Percentiles rank a stretch among this genome's conserved stretches.
These are phyloP conservation scores for Euphorbia peplus DNA, from an alignment of 345 rosid species.

Conservation along the genomic window DNA sequence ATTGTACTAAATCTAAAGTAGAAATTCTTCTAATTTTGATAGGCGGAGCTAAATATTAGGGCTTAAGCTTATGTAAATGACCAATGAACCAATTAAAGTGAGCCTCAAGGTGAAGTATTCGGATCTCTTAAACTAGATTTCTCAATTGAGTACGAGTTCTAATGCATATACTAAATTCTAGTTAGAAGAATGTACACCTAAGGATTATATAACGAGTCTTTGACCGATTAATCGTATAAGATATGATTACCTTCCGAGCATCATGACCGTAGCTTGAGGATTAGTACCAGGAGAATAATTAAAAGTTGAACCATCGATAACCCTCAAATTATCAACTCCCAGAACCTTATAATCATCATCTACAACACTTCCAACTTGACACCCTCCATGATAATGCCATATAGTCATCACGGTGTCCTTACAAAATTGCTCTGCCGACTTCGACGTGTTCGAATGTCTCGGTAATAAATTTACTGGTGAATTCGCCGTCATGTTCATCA, in stretches of 20 bases:
- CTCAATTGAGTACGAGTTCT: too few relatives aligned
- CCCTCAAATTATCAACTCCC: constrained; percentile 26
- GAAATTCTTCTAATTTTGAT: too few relatives aligned
- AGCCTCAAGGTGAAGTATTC: too few relatives aligned
- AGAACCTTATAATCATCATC: constrained; percentile 23
- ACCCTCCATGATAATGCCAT: constrained; percentile 39
- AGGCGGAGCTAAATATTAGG: too few relatives aligned
- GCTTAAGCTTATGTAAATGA: too few relatives aligned
- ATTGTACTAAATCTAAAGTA: too few relatives aligned
- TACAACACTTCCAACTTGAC: constrained; percentile 28
- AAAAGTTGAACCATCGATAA: constrained; percentile 32
- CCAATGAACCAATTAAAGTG: too few relatives aligned
- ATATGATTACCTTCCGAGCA: constrained; percentile 26
- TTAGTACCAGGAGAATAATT: constrained; percentile 30
- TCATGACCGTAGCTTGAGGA: constrained; percentile 32
- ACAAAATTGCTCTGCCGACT: constrained; percentile 21
- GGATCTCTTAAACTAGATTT: too few relatives aligned
- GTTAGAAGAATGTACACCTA: too few relatives aligned
- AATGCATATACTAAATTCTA: too few relatives aligned
- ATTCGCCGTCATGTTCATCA: constrained; percentile 27
- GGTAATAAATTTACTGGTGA: constrained; percentile 26
- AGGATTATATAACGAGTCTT: too few relatives aligned
- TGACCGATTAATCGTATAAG: too few relatives aligned
- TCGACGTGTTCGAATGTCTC: constrained; percentile 15
- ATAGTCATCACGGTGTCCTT: constrained; percentile 33